Evolutionary conservation across 345 rosid genomes (phyloP), one percentile per base, ranked within the genome.

Genomic region (Isatis tinctoria): DNA sequence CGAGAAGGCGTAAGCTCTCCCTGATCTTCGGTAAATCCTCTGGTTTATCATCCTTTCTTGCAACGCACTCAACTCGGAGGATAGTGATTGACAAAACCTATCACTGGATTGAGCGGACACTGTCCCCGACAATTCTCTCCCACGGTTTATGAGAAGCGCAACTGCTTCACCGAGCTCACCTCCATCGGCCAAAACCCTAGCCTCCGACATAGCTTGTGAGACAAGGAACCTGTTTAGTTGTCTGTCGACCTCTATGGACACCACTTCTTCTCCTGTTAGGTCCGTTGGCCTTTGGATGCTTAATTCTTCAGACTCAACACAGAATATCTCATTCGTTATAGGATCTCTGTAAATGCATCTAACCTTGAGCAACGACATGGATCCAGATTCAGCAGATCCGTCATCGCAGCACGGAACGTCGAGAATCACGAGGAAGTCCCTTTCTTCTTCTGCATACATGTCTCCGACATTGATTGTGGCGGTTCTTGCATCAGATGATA

Each of bases 381-480:
- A 85, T 69, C 69, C 83, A 65, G 78, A 77, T 52, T 76, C 80
- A 69, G 77, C 36, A 7, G 89, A 82, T 48, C 58, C 39, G 45
- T 74, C 24, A 30, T 26, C 16, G 58, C 87, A 51, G 71, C 72
- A 1, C 4, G 97, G 98, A 43, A 94, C 75, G 33, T 85, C 81
- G 51, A 91, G 71, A 2, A 86, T 75, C 75, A 90, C 92, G 39
- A 94, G 79, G 75, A 94, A 88, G 77, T 90, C 95, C 80, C 97
- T 85, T 79, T 90, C 97, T 84, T 94, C 98, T 69, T 94, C 98
- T 1, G 97, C 97, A 56, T 94, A 94, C 85, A 94, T 75, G 76
- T 91, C 96, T 39, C 97, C 97, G 24, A 88, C 86, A 71, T 88
- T 84, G 48, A 94, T 81, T 18, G 60, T 78, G 3, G 90, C 97